Evolutionary conservation across 1,139 yeast genomes (phyloP), one percentile per base, ranked within the genome.

Genomic region (Meyerozyma elateridarum): DNA sequence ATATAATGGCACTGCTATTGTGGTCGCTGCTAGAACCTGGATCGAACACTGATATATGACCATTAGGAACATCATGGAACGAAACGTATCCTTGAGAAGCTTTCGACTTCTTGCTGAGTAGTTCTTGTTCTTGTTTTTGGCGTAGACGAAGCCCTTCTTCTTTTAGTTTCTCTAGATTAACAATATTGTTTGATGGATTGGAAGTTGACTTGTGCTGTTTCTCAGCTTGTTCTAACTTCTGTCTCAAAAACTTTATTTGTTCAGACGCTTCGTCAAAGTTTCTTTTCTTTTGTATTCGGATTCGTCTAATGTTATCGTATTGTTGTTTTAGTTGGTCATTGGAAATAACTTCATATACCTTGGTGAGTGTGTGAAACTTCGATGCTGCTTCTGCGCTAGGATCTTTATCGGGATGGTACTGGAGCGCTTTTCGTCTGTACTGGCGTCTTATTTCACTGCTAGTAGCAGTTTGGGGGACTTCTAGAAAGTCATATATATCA

Each of bases 381-480:
- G 48, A 51, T 8, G 46, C 51, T 3, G 61, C 56, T 20, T 54
- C 58, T 4, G 58, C 56, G 3, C 61, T 47, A 4, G 52, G 45
- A 40, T 67, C 63, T 49, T 73, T 75, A 49, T 75, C 81, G 1
- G 81, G 27, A 46, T 53, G 59, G 34, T 36, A 44, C 21, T 28
- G 25, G 20, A 53, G 48, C 3, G 59, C 59, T 35, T 43, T 35
- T 14, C 40, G 37, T 13, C 57, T 46, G 37, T 48, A 53, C 27
- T 37, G 41, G 5, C 41, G 30, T 12, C 47, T 32, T 19, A 53
- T 46, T 11, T 49, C 49, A 1, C 35, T 28, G 4, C 22, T 22
- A 4, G 45, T 19, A 8, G 61, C 54, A 4, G 46, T 44, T 0
- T 47, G 44, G 0, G 42, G 29, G 4, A 64, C 53, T 5, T 51